Evolutionary conservation across 208 protist species (phyloP).

Genomic region (Leishmania braziliensis): DNA sequence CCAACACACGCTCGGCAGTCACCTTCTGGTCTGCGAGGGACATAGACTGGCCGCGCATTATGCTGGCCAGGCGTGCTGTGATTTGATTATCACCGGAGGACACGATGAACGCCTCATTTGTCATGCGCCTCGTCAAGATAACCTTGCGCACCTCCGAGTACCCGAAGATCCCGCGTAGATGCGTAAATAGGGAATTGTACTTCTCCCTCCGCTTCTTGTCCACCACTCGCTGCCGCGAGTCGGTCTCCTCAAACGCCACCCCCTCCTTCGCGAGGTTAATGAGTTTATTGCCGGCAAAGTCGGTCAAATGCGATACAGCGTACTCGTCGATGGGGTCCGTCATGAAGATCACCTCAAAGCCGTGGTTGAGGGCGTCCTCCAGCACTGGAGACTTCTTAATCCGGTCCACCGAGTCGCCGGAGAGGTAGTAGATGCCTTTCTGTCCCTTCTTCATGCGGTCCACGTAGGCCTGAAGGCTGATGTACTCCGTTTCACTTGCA

Average conservation of each 20-base stretch:
- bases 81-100: slow-evolving; percentile 94
- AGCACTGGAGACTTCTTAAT: slow-evolving; percentile 86
- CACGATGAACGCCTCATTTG: slow-evolving; percentile 94
- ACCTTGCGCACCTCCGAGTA: slow-evolving; percentile 87
- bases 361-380: slow-evolving; percentile 80
- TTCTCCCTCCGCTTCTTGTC: slow-evolving; percentile 91
- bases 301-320: slow-evolving; percentile 87
- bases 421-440: slow-evolving; percentile 95
- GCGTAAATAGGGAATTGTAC: slow-evolving; percentile 85
- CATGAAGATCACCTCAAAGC: slow-evolving; percentile 95
- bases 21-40: slow-evolving; percentile 39
- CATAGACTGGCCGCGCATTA: slow-evolving; percentile 96
- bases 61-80: slow-evolving; percentile 97
- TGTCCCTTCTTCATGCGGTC: slow-evolving; percentile 95
- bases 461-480: slow-evolving; percentile 92
- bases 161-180: slow-evolving; percentile 81
- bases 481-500: slow-evolving; percentile 70
- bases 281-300: slow-evolving; percentile 97
- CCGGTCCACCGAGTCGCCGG: slow-evolving; percentile 76
- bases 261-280: slow-evolving; percentile 97
- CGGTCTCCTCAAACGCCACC: slow-evolving; percentile 92
- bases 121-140: slow-evolving; percentile 92
- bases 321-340: slow-evolving; percentile 99
- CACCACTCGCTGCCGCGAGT: slow-evolving; percentile 88
- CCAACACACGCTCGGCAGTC: slow-evolving; percentile 92